Evolutionary conservation across 75 land plant genomes (phyloP), one percentile per base, ranked within the genome.

Genomic region (Azolla pinnata): DNA sequence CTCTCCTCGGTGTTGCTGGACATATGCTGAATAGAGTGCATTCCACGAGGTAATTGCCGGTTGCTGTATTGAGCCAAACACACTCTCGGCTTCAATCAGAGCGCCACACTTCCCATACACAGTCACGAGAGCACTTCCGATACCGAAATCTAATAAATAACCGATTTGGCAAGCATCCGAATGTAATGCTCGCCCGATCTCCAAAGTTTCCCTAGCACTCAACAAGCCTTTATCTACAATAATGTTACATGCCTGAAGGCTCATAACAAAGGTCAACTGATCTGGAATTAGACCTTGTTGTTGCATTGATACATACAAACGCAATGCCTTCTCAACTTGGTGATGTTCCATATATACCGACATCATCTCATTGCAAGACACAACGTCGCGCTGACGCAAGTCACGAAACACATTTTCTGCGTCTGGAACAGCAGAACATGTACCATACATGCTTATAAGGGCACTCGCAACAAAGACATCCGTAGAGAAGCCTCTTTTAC

Each of bases 11-110:
- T 65, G 57, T 28, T 68, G 69, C 56, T 65, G 69, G 18, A 51
- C 42, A 65, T 3, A 34, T 14, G 56, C 70, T 25, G 70, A 20
- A 21, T 65, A 44, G 25, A 60, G 38, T 16, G 62, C 62, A 60
- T 50, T 60, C 62, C 62, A 60, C 17, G 60, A 60, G 1, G 44
- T 28, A 12, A n/a, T 24, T 20, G 38, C 28, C 10, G 14, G 28
- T 44, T 60, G 30, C 24, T 24, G 30, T 53, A 60, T 44, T 60
- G 42, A 8, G 12, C 7, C 7, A 14, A 38, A 38, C 7, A 38
- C 42, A 38, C 14, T 38, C 14, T 38, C 42, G 7, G 42, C 42
- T 38, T 38, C 14, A 7, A 14, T 14, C 14, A 38, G 12, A 38
- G 14, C 7, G 14, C 42, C 42, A 38, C 42, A 38, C 42, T 38